Percentiles rank a stretch among this genome's conserved stretches.
Evolutionary conservation across 768 basidiomycete species (phyloP).

Genomic region (Serendipita sp.): DNA sequence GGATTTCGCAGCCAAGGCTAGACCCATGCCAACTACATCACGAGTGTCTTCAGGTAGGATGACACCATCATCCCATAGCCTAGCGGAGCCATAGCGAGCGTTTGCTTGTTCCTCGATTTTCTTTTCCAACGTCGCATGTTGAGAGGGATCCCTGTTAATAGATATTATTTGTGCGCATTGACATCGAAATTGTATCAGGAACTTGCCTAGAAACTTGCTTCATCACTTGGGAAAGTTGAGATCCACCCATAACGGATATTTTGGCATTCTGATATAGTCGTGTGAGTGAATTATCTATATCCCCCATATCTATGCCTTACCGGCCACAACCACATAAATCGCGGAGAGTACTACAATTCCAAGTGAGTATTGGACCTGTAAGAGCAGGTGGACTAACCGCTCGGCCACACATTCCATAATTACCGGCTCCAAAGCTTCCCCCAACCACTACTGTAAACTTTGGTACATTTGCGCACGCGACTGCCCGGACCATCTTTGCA

Average conservation of each 20-base stretch:
- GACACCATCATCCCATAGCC: slow-evolving; percentile 90
- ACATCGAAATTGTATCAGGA: background rate
- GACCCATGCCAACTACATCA: slow-evolving; percentile 73
- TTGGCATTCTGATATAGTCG: slow-evolving; percentile 52
- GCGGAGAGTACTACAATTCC: slow-evolving; percentile 59
- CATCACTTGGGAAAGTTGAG: slow-evolving; percentile 89
- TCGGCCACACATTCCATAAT: slow-evolving; percentile 90
- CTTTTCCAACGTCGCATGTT: slow-evolving; percentile 54
- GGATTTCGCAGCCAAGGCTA: slow-evolving; percentile 51
- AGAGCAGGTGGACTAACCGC: slow-evolving; percentile 42
- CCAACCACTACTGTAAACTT: slow-evolving; percentile 89
- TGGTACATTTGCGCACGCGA: slow-evolving; percentile 85
- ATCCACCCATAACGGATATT: slow-evolving; percentile 90
- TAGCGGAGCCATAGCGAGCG: slow-evolving; percentile 74
- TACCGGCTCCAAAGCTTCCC: slow-evolving; percentile 88
- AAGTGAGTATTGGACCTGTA: background rate
- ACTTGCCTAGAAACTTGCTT: slow-evolving; percentile 63
- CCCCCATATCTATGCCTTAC: slow-evolving; percentile 29
- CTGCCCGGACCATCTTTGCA: slow-evolving; percentile 93
- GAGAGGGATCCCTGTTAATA: slow-evolving; percentile 50
- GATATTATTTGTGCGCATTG: background rate
- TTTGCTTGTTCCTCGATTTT: slow-evolving; percentile 84
- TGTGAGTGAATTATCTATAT: background rate
- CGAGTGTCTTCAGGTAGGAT: slow-evolving; percentile 81
- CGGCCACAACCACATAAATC: slow-evolving; percentile 98